Evolutionary conservation across 2,329 filamentous ascomycete species (phyloP), one percentile per base, ranked within the genome.

Genomic region (Fusarium siculi): DNA sequence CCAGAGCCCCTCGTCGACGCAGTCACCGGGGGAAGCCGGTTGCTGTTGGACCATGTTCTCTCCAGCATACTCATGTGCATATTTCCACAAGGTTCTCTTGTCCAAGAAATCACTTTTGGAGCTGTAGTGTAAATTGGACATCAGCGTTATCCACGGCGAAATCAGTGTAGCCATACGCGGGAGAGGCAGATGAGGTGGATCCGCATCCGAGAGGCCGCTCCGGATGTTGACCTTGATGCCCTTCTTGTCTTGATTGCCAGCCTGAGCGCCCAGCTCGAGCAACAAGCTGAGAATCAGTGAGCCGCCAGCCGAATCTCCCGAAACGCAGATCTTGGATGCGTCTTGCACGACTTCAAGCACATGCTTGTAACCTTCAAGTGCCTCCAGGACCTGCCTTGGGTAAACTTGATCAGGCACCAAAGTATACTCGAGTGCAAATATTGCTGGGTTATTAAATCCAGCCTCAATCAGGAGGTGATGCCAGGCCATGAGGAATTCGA

Each of bases 351-450:
- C 84, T 10, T 87, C 87, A 4, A 94, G 83, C 12, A 93, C 88
- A 76, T 94, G 90, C 70, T 89, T 88, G 81, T 96, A 96, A 2
- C 91, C 93, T 53, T 88, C 86, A 9, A 93, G 80, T 0, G 90
- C 89, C 82, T 97, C 89, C 49, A 92, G 85, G 16, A 95, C 83
- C 80, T 96, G 94, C 5, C 86, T 90, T 4, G 94, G 94, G 76
- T 93, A 96, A 16, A 86, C 87, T 19, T 88, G 87, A 73, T 95
- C 92, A 3, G 93, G 93, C 1, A 95, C 93, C 2, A 97, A 85
- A 1, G 92, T 94, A 79, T 96, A 96, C 67, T 96, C 93, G 9
- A 96, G 85, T 2, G 92, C 90, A 78, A 96, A 94, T 7, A 96
- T 87, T 28, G 93, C 92, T 1, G 94, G 94, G 77, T 95, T 96